Conservation (phyloP, 345 rosid genomes). For the Heritiera fomes region DNA sequence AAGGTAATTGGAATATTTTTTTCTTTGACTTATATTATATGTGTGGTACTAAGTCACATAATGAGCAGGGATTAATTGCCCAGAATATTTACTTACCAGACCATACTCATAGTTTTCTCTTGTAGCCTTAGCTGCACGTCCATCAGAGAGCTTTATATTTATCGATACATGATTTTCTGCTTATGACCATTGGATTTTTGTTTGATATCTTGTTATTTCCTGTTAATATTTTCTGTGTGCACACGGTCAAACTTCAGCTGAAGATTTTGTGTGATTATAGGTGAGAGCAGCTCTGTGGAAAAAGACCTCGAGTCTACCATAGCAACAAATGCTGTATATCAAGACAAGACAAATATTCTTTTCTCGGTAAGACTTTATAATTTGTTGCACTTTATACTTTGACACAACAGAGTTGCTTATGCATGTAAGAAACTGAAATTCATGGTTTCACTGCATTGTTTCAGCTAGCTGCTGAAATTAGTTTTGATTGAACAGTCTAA, state of each 20-base stretch:
- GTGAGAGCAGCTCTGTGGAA: conserved; percentile 96
- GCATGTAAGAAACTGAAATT: not conserved
- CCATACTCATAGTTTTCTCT: not conserved
- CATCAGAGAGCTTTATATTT: not conserved
- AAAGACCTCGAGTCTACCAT: conserved; percentile 70
- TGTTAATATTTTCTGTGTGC: not conserved
- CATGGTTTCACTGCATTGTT: not conserved
- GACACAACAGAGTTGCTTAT: conserved; percentile 1
- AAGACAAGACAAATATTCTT: conserved; percentile 96
- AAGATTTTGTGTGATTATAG: conserved; percentile 43
- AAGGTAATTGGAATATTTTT: not conserved
- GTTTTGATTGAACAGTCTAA: conserved; percentile 4
- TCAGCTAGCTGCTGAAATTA: not conserved
- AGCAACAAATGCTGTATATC: conserved; percentile 94
- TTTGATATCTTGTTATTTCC: conserved; percentile 1
- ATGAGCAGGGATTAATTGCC: not conserved
- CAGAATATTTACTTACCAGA: not conserved
- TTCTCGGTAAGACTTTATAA: conserved; percentile 70
- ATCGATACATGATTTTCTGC: not conserved
- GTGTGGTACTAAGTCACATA: not conserved
- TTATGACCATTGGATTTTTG: not conserved
- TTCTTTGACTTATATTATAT: not conserved
- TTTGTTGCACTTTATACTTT: conserved; percentile 25
- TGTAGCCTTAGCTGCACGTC: not conserved
- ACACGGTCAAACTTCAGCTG: not conserved